Evolutionary conservation across 768 basidiomycete genomes (phyloP), one percentile per base, ranked within the genome.

Genomic region (Boletales sp.): DNA sequence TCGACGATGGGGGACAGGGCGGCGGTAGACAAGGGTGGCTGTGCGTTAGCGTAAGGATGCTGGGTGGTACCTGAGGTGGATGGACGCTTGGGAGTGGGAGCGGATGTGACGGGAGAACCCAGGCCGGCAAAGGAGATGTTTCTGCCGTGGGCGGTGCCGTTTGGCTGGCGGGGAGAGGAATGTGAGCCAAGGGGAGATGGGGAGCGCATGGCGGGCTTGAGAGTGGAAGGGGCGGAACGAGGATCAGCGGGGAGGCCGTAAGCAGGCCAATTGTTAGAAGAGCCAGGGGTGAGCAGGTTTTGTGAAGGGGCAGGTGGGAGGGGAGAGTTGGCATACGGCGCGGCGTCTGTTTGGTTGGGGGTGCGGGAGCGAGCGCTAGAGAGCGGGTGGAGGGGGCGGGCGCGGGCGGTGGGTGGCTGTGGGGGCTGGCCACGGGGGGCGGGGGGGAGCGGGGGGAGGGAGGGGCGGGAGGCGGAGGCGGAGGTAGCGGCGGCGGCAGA

Each of bases 1-100:
- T 91, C 88, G 21, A 82, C 75, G 47, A 91, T 87, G 1, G 88
- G 89, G 1, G 89, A 90, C 41, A 91, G 76, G 31, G 75, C 78
- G 5, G 71, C 64, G 1, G 66, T 59, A 46, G 59, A 59, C 28
- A 70, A 69, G 2, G 62, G 65, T 5, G 79, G 64, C 59, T 80
- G 80, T 45, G 76, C 73, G 19, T 71, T 78, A 1, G 82, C 80
- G 51, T 86, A 88, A 0, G 84, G 83, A 59, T 87, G 86, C 8
- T 67, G 61, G 33, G 66, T 70, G 12, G 74, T 72, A 2, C 67
- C 64, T 13, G 73, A 73, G 3, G 75, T 72, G 8, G 75, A 70
- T 0, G 78, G 74, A 3, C 72, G 66, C 0, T 82, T 83, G 14
- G 68, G 4, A 45, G 60, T 62, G 9, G 69, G 61, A 13, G 58